phyloP scores from a whole-genome alignment of 805 yeast species.

The Starmerella bacillaris region DNA sequence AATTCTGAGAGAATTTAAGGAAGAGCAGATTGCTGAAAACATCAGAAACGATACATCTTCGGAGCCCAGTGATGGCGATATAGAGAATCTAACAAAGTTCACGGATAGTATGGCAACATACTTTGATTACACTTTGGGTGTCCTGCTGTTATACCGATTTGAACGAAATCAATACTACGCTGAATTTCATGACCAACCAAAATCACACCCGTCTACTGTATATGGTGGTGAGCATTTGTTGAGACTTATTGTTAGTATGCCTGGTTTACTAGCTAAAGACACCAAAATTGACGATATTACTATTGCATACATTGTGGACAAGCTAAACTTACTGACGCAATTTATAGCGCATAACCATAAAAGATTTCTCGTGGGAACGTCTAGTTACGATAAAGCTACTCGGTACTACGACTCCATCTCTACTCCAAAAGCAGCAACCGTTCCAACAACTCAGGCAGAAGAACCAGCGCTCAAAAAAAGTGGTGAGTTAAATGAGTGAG shows the following conservation, averaged over 20 bases:
- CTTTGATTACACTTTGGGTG: constrained; percentile 56
- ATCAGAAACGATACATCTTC: not conserved
- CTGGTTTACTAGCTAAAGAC: constrained; percentile 65
- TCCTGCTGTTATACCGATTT: constrained; percentile 50
- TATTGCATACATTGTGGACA: constrained; percentile 34
- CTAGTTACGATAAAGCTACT: constrained; percentile 10
- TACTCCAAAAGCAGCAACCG: too few relatives aligned
- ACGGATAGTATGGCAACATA: constrained; percentile 49
- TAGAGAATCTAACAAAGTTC: constrained; percentile 48
- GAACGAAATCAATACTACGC: constrained; percentile 59
- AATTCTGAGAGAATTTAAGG: constrained; percentile 37
- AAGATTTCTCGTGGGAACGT: constrained; percentile 20
- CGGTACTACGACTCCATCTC: constrained; percentile 10
- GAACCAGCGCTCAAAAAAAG: too few relatives aligned
- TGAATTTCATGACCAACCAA: constrained; percentile 24
- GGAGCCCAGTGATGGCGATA: constrained; percentile 20
- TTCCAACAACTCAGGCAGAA: too few relatives aligned
- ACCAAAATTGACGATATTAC: constrained; percentile 59
- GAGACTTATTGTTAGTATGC: constrained; percentile 58
- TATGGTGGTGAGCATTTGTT: constrained; percentile 75
- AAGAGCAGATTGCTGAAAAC: constrained; percentile 12
- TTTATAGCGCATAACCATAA: constrained; percentile 33
- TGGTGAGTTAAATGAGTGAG: too few relatives aligned
- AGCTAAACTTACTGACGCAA: constrained; percentile 36
- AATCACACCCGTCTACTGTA: constrained; percentile 23